Evolutionary conservation across 2,329 filamentous ascomycete genomes (phyloP), one percentile per base, ranked within the genome.

Genomic region (Lachnum nothofagi): DNA sequence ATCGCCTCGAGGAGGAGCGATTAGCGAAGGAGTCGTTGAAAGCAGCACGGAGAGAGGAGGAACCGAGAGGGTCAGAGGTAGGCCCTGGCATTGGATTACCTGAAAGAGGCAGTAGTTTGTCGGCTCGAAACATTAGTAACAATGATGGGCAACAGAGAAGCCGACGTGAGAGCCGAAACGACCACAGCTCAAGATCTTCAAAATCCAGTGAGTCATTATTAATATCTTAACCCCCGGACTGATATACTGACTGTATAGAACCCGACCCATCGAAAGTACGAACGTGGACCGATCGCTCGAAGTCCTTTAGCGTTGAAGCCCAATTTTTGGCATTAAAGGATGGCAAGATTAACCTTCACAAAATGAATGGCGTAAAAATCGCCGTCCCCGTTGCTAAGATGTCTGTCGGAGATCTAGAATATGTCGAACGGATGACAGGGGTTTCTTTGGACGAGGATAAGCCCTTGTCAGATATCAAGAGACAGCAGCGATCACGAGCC

Each of bases 341-440:
- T 65, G 89, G 91, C 55, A 97, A 97, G 69, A 94, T 98, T 57
- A 94, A 98, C 68, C 75, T 98, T 19, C 93, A 98, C 74, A 98
- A 98, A 72, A 79, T 89, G 70, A 98, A 98, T 65, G 93, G 93
- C 31, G 90, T 98, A 61, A 97, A 97, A 70, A 98, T 98, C 68
- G 93, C 93, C 7, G 93, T 98, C 3, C 93, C 93, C 2, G 82
- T 97, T 23, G 76, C 82, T 33, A 98, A 98, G 67, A 98, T 98
- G 93, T 94, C 91, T 1, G 77, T 90, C 35, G 87, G 91, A 63
- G 93, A 98, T 69, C 76, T 98, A 33, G 91, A 96, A 69, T 97
- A 94, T 62, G 91, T 98, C 48, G 93, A 98, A 69, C 81, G 79
- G 52, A 75, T 81, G 14, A 93, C 91, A n/a, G 90, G 91, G 29